Base-by-base conservation (phyloP, 331 rosid species). In the Acacia pycnantha region DNA sequence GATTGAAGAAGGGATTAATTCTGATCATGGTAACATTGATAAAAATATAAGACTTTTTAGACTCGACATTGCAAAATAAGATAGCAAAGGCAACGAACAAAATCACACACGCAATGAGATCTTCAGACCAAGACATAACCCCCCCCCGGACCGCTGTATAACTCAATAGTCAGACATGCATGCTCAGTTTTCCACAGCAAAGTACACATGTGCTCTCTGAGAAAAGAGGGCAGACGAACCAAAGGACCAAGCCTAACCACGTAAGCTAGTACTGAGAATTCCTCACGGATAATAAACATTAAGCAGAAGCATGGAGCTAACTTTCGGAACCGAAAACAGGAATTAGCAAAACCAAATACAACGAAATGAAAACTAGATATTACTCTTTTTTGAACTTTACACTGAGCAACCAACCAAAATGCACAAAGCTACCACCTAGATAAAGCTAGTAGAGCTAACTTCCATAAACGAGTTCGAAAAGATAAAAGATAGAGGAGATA, bases 201-300 rank as follows among this genome's bases (percentile, higher is more conserved):
- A 76, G 62, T 59, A 74, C 3, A 59, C 15, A 59, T 48, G 12
- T 41, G 8, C 67, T 84, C 11, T 18, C 77, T 44, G 53, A 11
- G 21, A 73, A 77, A 50, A 14, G 76, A 14, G 31, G 4, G 24
- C 79, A 24, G 77, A 72, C 11, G 68, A 80, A 51, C 77, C 10
- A n/a, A 65, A 65, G 44, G 70, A 81, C 80, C 83, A 21, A 79
- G 67, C 40, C 83, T 66, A 82, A 84, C 24, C 54, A 21, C 31
- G 21, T 11, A 10, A 27, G 35, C 82, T 79, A 48, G 70, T 4
- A 48, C 13, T 48, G 2, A 40, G 19, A 53, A 51, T 68, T 80
- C 50, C 79, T 71, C 70, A 73, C 26, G 22, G 48, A 44, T 47
- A 35, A 46, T 50, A 59, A 44, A 16, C 24, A 18, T 80, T 16